Evolutionary conservation across 2,329 filamentous ascomycete species (phyloP), one percentile per base, ranked within the genome.

Genomic region (Thermomyces lanuginosus): DNA sequence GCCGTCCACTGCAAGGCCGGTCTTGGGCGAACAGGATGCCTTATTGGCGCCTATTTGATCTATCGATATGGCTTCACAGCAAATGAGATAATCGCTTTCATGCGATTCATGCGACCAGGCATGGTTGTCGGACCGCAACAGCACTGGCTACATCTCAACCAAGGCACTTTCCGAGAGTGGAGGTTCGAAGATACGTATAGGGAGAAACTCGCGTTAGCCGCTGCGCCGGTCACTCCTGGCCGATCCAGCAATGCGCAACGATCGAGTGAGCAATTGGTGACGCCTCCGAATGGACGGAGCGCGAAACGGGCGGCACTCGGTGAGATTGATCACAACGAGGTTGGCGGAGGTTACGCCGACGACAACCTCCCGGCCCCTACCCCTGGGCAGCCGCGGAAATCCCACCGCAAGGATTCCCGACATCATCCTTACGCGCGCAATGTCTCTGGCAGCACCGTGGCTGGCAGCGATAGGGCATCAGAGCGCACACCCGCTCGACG

Each of bases 41-140:
- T 98, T 37, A 98, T 98, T 45, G 89, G 89, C 32, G 89, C 89
- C 16, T 98, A 98, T 48, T 66, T 98, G 34, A 95, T 98, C 48
- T 98, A 98, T 62, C 73, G 84, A 39, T 78, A 95, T 53, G 89
- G 82, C 31, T 98, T 95, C 55, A 95, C 86, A 4, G 89, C 89
- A 38, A 92, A 95, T 47, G 86, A 93, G 57, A 72, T 92, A 44
- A 95, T 95, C 49, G 79, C 84, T 3, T 98, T 84, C 55, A 95
- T 98, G 86, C 76, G 86, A 34, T 98, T 98, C 59, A 95, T 95
- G 86, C 71, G 86, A 32, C 89, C 89, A 0, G 89, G 89, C 28
- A 98, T 98, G 89, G 89, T 98, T 5, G 89, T 98, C 28, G 89
- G 89, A 1, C 89, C 89, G 20, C 89, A 98, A 50, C 89, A 98